These are phyloP conservation scores for Coemansia sp. DNA, from an alignment of 192 early-diverging fungal genomes.

Conservation along the genomic window DNA sequence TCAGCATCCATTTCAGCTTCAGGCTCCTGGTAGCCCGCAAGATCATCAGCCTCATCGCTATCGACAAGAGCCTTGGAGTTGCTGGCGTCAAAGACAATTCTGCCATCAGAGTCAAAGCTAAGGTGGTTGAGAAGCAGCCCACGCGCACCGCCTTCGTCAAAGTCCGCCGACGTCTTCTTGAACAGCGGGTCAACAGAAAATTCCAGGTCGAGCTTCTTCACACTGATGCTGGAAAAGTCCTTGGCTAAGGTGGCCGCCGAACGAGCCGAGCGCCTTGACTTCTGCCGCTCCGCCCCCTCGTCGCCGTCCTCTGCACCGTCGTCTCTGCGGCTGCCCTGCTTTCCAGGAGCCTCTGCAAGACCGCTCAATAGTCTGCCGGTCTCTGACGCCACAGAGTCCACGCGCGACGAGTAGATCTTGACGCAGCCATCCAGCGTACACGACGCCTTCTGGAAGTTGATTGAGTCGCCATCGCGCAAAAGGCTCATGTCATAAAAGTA, in stretches of 20 bases:
- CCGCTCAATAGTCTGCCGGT: conserved; percentile 88
- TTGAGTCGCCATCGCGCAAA: conserved; percentile 90
- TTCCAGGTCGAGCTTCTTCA: conserved; percentile 89
- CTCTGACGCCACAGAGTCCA: conserved; percentile 95
- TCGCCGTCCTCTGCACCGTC: conserved; percentile 53
- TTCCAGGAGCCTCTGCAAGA: conserved; percentile 70
- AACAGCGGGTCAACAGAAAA: conserved; percentile 94
- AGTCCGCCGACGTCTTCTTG: conserved; percentile 97
- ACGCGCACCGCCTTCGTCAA: conserved; percentile 95
- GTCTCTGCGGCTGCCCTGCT: conserved; percentile 32
- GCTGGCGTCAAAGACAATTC: conserved; percentile 92
- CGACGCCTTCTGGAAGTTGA: conserved; percentile 98
- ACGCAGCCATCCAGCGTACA: conserved; percentile 96
- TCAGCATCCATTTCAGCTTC: conserved; percentile 16
- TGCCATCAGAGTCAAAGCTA: conserved; percentile 74
- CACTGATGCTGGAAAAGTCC: conserved; percentile 72
- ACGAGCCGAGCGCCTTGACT: conserved; percentile 29
- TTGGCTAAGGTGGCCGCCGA: conserved; percentile 77
- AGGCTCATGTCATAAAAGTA: conserved; percentile 96
- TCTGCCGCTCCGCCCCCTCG: conserved; percentile 46
- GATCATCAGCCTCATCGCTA: conserved; percentile 24
- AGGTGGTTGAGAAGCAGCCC: conserved; percentile 90
- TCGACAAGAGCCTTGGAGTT: conserved; percentile 66
- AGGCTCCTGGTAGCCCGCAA: conserved; percentile 11
- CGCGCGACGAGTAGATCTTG: conserved; percentile 94